Evolutionary conservation across 129 eudicot species (phyloP).

Genomic region (Artemisia annua): DNA sequence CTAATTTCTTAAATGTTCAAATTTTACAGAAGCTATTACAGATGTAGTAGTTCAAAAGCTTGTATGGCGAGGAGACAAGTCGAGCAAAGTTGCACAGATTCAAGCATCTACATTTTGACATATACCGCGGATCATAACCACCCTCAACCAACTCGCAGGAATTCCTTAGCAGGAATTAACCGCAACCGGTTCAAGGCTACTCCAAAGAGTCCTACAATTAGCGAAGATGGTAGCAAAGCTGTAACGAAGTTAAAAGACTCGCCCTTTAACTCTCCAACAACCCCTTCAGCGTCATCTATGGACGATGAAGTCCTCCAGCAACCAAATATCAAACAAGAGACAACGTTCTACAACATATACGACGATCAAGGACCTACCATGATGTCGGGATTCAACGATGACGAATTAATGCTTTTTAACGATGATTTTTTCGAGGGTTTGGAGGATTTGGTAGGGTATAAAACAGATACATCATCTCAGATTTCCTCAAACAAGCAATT

Average conservation of each 20-base stretch:
- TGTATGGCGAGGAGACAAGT: slow-evolving; percentile 93
- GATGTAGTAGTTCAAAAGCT: slow-evolving; percentile 79
- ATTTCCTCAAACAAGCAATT: slow-evolving; percentile 26
- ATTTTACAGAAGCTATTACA: slow-evolving; percentile 74
- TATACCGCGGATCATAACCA: slow-evolving; percentile 85
- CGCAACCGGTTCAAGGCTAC: slow-evolving; percentile 36
- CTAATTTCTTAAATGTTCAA: slow-evolving; percentile 9
- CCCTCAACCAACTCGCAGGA: slow-evolving; percentile 71
- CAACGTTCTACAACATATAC: slow-evolving; percentile 17
- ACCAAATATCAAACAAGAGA: slow-evolving; percentile 33
- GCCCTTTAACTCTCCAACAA: slow-evolving; percentile 34
- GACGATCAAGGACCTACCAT: slow-evolving; percentile 17
- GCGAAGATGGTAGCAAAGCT: slow-evolving; percentile 27
- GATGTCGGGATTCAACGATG: slow-evolving; percentile 3
- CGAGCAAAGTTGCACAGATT: slow-evolving; percentile 69
- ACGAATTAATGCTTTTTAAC: slow-evolving; percentile 25
- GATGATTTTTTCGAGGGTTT: slow-evolving; percentile 84
- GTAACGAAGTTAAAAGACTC: slow-evolving; percentile 27
- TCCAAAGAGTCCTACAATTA: slow-evolving; percentile 35
- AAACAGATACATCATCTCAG: slow-evolving; percentile 27
- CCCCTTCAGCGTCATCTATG: slow-evolving; percentile 26
- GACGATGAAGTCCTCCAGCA: slow-evolving; percentile 34
- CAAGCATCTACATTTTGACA: slow-evolving; percentile 66
- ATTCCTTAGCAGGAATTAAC: slow-evolving; percentile 67
- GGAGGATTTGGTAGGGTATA: slow-evolving; percentile 54